Base-by-base conservation (phyloP, 176 grass and related monocot genomes). In the Rhipidocladum racemiflorum region DNA sequence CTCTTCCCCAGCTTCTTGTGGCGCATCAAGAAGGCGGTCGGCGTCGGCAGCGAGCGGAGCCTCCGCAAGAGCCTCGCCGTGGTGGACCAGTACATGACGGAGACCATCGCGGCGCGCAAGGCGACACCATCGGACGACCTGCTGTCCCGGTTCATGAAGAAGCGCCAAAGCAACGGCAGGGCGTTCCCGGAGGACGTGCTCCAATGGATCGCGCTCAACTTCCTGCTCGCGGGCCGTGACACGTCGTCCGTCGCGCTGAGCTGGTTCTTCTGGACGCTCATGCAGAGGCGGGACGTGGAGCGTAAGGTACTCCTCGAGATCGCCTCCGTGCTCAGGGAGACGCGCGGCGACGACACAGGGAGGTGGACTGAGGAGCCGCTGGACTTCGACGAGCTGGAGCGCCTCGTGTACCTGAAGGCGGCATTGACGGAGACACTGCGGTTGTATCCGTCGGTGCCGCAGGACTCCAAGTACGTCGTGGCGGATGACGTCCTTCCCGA, bases 221-320 rank as follows among this genome's bases (percentile, higher is more conserved):
- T 97, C 87, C 74, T 97, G 61, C 95, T 97, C 17, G 95, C 95
- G 6, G 95, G 95, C 2, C 92, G 95, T 36, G 95, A 97, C 88
- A 97, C 95, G 30, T 97, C 95, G 10, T 94, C 95, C 43, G 95
- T 97, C 21, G 95, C 95, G 25, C 92, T 97, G 38, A 97, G 88
- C 88, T 97, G 95, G 95, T 97, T 97, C 90, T 97, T 97, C 85
- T 97, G 88, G 88, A 89, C 45, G 17, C 4, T 97, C 62, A 97
- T 92, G 88, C 92, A 80, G 68, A 87, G 77, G 25, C 77, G 80
- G 23, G 90, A 97, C 79, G 87, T 97, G 38, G 94, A 97, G 91
- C 78, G 63, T 25, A 92, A 68, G 83, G 82, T 97, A 38, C 70
- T 97, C 5, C 54, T 43, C 27, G 94, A 97, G 85, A 97, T 97